These are phyloP conservation scores for Sequoiadendron giganteum DNA, from an alignment of 75 land plant genomes.

Conservation along the genomic window DNA sequence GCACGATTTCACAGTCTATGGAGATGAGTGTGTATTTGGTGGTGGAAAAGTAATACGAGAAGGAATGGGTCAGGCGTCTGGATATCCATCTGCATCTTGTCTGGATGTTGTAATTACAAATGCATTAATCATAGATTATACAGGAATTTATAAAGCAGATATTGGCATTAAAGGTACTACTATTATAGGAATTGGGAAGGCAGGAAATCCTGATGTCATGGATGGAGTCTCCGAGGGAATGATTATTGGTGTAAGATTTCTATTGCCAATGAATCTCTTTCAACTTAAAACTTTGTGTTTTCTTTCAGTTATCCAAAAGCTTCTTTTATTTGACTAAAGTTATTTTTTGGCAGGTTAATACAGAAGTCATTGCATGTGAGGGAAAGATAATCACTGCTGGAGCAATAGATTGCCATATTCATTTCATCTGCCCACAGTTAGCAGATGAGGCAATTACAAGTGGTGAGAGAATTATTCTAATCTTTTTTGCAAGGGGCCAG, in stretches of 20 bases:
- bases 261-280: background rate
- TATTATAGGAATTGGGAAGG: constrained; percentile 78
- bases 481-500: background rate
- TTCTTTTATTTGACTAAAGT: background rate
- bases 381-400: constrained; percentile 95
- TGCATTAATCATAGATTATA: constrained; percentile 90
- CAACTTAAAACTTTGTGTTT: background rate
- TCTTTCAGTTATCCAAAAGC: background rate
- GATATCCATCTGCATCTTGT: constrained; percentile 44
- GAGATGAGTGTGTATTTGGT: constrained; percentile 99
- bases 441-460: constrained; percentile 87
- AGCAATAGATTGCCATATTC: constrained; percentile 93
- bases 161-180: constrained; percentile 81
- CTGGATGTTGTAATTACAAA: constrained; percentile 92
- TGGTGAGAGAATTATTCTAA: constrained; percentile 40
- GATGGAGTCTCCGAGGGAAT: constrained; percentile 61
- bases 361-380: constrained; percentile 96
- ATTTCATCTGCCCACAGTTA: constrained; percentile 96
- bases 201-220: constrained; percentile 97
- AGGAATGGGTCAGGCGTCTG: constrained; percentile 94
- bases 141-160: constrained; percentile 96
- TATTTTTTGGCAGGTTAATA: constrained; percentile 63
- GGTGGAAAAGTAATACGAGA: constrained; percentile 98
- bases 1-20: constrained; percentile 75
- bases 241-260: constrained; percentile 84